A percentile compares a stretch with the other conserved stretches of the same genome.
These are phyloP conservation scores for Avena atlantica DNA, from an alignment of 176 grass and related monocot species.

Conservation along the genomic window DNA sequence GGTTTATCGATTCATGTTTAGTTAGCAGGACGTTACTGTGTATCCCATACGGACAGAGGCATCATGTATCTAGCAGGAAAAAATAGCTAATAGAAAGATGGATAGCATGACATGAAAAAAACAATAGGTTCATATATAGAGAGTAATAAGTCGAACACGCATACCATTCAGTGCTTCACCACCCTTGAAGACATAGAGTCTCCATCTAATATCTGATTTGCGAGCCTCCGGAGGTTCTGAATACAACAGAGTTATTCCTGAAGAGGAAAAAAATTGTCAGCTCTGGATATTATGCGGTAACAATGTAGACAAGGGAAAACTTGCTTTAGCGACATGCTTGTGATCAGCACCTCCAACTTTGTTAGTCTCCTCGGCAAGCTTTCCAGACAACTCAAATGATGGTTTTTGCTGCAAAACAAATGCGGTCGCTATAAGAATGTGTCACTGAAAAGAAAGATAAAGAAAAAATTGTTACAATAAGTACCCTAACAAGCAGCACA, in stretches of 20 bases:
- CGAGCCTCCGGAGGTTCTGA: constrained; percentile 83
- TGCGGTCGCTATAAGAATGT: constrained; percentile 10
- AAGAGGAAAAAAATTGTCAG: constrained; percentile 39
- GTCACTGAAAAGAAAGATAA: neutral
- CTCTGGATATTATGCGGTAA: neutral
- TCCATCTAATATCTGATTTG: constrained; percentile 86
- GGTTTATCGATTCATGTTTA: neutral
- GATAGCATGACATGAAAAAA: constrained; percentile 17
- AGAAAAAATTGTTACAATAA: neutral
- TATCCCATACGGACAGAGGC: neutral
- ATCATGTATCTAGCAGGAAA: constrained; percentile 7
- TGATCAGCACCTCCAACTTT: constrained; percentile 75
- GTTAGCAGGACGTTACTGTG: neutral
- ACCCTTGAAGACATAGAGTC: constrained; percentile 93
- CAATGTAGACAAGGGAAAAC: neutral
- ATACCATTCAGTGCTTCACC: constrained; percentile 88
- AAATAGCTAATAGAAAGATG: constrained; percentile 4
- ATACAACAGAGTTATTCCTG: constrained; percentile 88
- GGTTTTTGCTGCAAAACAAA: constrained; percentile 83
- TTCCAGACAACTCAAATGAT: constrained; percentile 96
- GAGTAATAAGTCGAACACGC: constrained; percentile 32
- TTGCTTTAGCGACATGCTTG: constrained; percentile 2
- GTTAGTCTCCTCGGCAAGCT: constrained; percentile 98
- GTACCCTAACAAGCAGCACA: constrained; percentile 6
- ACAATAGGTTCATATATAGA: constrained; percentile 14